Evolutionary conservation across 129 eudicot species (phyloP), one percentile per base, ranked within the genome.

Genomic region (Calendula officinalis): DNA sequence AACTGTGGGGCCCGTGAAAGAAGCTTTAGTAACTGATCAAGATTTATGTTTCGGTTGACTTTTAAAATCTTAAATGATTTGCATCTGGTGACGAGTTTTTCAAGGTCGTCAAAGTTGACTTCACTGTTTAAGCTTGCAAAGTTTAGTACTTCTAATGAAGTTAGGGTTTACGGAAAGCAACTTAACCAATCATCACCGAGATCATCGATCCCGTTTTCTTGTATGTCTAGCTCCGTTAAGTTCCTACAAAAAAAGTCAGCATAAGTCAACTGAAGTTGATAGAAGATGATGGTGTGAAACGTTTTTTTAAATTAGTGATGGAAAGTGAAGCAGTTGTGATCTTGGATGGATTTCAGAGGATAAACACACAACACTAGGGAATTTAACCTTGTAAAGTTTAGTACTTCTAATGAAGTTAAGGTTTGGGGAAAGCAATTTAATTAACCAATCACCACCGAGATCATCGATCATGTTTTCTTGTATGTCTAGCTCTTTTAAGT

Each of bases 151-250:
- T 75, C 80, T 35, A 87, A 62, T 6, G 95, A 84, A 4, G 81
- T 42, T 32, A 73, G 68, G 78, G 59, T 74, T 47, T 87, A 91
- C 0, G 95, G 86, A 49, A 87, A 87, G 72, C 78, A 77, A 69
- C 88, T 84, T 67, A 87, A 71, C 91, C 91, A 87, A 43, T 43
- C 69, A 44, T 88, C 91, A 51, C 83, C 75, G 27, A 78, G 58
- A 43, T 87, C 95, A 33, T 84, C 91, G 38, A 80, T 75, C 48
- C 49, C 82, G 41, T 77, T 75, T 53, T 87, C 95, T 27, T 75
- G 88, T 67, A 87, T 66, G 82, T 87, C 87, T 10, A 87, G 80
- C 77, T 76, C 84, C 8, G 66, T 77, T 80, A 86, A 75, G 56
- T 82, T 80, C 81, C 89, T 86, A 56, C 52, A 56, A 57, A 27